phyloP scores from a whole-genome alignment of 495 filamentous ascomycete species.

The Mytilinidion resinicola region DNA sequence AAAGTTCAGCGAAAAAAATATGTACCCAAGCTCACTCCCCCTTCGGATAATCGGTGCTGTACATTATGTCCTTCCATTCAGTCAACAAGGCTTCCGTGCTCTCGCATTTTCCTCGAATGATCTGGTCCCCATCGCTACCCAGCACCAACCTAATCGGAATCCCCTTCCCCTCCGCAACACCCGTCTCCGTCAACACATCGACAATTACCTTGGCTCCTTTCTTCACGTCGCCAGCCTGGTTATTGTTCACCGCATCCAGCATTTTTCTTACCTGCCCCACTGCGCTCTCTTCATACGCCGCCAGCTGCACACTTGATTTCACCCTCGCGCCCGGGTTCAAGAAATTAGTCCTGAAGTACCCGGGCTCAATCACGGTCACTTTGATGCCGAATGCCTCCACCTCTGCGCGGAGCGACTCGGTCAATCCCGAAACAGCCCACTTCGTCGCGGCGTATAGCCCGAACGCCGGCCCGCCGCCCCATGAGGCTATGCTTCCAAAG shows the following conservation, averaged over 20 bases:
- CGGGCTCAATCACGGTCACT: conserved; percentile 44
- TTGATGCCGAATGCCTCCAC: conserved; percentile 43
- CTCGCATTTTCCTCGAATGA: conserved; percentile 35
- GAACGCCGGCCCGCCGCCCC: conserved; percentile 37
- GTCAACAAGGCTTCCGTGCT: conserved; percentile 36
- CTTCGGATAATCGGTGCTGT: conserved; percentile 33
- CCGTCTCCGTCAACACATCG: conserved; percentile 43
- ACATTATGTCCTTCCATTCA: conserved; percentile 38
- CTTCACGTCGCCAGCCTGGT: conserved; percentile 44
- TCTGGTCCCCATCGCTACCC: conserved; percentile 40
- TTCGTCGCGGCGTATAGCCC: conserved; percentile 50
- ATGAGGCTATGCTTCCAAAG: conserved; percentile 43
- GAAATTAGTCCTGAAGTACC: conserved; percentile 46
- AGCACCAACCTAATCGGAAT: conserved; percentile 43
- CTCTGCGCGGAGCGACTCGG: conserved; percentile 45
- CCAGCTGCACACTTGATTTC: conserved; percentile 8
- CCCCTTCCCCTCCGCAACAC: conserved; percentile 35
- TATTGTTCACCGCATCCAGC: conserved; percentile 20
- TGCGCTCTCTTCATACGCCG: conserved; percentile 22
- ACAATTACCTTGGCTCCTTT: conserved; percentile 45
- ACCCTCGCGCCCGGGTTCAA: conserved; percentile 20
- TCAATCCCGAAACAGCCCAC: conserved; percentile 39
- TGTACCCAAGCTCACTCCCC: no score
- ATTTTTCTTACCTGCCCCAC: conserved; percentile 5
- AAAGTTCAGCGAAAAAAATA: no score